A percentile compares a stretch with the other conserved stretches of the same genome.
Conservation (phyloP, 2,329 filamentous ascomycete species). For the Aureobasidium leucospermi region DNA sequence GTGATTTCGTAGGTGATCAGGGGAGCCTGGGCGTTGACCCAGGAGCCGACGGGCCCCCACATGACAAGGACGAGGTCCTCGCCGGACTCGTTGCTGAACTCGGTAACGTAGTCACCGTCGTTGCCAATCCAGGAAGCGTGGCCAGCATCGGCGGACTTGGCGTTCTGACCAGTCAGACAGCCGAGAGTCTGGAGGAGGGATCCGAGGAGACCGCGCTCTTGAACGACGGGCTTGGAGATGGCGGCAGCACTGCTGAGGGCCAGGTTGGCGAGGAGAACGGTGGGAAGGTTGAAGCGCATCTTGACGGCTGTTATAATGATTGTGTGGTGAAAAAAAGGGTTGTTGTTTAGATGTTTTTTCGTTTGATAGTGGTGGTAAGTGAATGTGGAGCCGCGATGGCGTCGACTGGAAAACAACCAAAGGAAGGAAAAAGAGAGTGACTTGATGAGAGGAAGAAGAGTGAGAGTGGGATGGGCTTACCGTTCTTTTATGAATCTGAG, state of each 20-base stretch:
- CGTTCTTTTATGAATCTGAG: conserved; percentile 12
- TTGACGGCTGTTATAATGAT: background rate
- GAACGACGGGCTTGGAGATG: conserved; percentile 6
- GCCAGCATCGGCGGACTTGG: conserved; percentile 6
- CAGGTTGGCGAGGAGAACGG: conserved; percentile 12
- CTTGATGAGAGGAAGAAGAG: background rate
- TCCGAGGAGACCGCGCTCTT: conserved; percentile 15
- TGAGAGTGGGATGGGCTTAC: background rate
- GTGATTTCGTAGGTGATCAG: conserved; percentile 16
- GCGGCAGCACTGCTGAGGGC: conserved; percentile 15
- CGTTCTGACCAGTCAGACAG: conserved; percentile 15
- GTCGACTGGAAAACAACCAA: conserved; percentile 6
- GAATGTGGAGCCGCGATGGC: conserved; percentile 13
- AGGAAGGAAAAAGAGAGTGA: conserved; percentile 9
- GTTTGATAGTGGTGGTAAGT: background rate
- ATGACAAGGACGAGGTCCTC: conserved; percentile 17
- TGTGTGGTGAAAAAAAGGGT: conserved; percentile 1
- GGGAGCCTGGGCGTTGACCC: conserved; percentile 15
- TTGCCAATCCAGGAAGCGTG: conserved; percentile 14
- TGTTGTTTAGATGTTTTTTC: conserved; percentile 1
- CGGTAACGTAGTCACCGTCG: conserved; percentile 16
- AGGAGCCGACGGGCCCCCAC: conserved; percentile 16
- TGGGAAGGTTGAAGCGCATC: conserved; percentile 10
- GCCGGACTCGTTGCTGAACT: conserved; percentile 18
- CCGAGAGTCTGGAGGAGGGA: conserved; percentile 6